Conservation (phyloP, 257 asterid species). For the Ajuga chamaepitys region DNA sequence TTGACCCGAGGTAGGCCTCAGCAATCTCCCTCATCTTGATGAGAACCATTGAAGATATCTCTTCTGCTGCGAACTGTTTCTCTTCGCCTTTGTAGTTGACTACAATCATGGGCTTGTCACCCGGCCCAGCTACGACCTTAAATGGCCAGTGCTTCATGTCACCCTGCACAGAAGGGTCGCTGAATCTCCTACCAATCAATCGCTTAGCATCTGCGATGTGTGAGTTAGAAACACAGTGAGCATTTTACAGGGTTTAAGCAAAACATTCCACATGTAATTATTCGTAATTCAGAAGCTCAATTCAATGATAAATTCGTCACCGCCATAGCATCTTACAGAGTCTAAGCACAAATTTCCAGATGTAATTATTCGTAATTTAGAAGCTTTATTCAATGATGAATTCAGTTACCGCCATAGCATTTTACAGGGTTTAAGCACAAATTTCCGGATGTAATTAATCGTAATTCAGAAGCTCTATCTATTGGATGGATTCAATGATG, state of each 20-base stretch:
- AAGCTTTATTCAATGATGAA: too few relatives aligned
- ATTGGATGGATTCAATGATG: too few relatives aligned
- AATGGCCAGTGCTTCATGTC: constrained; percentile 42
- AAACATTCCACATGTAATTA: not conserved
- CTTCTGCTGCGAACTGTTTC: constrained; percentile 32
- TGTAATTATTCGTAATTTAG: too few relatives aligned
- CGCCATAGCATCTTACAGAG: too few relatives aligned
- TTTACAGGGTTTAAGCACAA: too few relatives aligned
- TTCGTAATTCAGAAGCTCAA: not conserved
- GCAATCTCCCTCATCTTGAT: constrained; percentile 35
- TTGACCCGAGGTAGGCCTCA: constrained; percentile 23
- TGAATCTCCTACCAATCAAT: constrained; percentile 30
- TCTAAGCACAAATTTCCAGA: too few relatives aligned
- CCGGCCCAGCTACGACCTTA: constrained; percentile 29
- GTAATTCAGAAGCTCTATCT: too few relatives aligned
- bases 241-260: not conserved
- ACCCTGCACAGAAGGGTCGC: constrained; percentile 31
- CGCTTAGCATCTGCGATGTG: constrained; percentile 29
- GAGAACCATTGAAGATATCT: constrained; percentile 38
- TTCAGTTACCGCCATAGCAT: too few relatives aligned
- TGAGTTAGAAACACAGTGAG: not conserved
- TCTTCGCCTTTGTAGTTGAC: constrained; percentile 36
- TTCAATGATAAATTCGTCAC: too few relatives aligned
- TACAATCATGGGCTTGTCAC: constrained; percentile 33
- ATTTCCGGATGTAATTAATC: too few relatives aligned